Evolutionary conservation across 2,329 filamentous ascomycete species (phyloP), one percentile per base, ranked within the genome.

Genomic region (Penicillium sp.): DNA sequence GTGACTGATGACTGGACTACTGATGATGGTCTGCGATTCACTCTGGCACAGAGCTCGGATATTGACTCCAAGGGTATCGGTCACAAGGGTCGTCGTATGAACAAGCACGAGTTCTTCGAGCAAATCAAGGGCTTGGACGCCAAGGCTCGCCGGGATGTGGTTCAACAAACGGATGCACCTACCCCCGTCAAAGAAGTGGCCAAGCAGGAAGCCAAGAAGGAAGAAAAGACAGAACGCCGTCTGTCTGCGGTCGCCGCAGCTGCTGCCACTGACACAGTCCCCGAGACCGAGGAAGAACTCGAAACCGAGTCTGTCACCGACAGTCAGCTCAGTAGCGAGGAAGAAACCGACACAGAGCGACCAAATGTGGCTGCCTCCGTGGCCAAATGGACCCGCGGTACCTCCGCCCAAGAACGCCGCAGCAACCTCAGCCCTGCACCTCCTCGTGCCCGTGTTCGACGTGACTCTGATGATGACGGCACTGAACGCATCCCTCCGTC

Each of bases 41-140:
- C 82, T 4, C 77, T 88, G 40, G 80, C 78, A n/a, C 76, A 79
- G 22, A 68, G 72, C 53, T 67, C 70, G 35, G 67, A 69, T n/a
- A 67, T 75, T 47, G 67, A 62, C 40, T 59, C 69, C 53, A 64
- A 66, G 8, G 74, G 75, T 15, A 63, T 75, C 25, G 54, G 60
- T 42, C 71, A 77, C 51, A 82, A 82, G 63, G 84, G 83, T 33
- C 77, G 79, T 18, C 78, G 85, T 42, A 84, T 87, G 82, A 85
- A 80, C 73, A 87, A 86, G 64, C 75, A 80, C 4, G 84, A 88
- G 58, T 88, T 88, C 66, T 85, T 87, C 65, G 74, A 81, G 55
- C 81, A 86, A 63, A 84, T 88, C 70, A 79, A 82, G 54, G 73
- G 79, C 20, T 75, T 87, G 67, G 84, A 86, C 58, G 81, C 85